These are phyloP conservation scores for Nemania bipapillata DNA, from an alignment of 2,329 filamentous ascomycete genomes.

Conservation along the genomic window DNA sequence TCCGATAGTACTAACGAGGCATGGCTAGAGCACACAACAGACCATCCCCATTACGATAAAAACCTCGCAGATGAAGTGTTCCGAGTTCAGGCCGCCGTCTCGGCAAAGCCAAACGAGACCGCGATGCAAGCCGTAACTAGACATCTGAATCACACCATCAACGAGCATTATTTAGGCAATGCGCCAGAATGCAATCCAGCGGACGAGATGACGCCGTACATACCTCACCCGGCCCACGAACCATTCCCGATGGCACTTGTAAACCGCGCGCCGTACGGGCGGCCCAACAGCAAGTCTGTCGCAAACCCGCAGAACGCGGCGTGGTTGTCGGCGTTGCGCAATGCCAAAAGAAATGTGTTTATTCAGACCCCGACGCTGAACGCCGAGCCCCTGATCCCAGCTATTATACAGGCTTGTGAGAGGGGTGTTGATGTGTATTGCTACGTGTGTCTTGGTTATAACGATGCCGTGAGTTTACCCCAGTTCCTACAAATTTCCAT, in stretches of 20 bases:
- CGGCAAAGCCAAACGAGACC: conserved; percentile 62
- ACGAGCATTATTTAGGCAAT: conserved; percentile 60
- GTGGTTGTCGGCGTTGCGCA: conserved; percentile 74
- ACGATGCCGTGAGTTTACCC: conserved; percentile 66
- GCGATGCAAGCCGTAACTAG: conserved; percentile 69
- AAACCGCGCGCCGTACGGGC: conserved; percentile 73
- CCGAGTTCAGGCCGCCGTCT: conserved; percentile 69
- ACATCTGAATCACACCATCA: conserved; percentile 72
- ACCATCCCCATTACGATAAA: conserved; percentile 71
- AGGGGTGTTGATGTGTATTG: conserved; percentile 74
- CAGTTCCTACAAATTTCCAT: conserved; percentile 14
- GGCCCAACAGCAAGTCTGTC: conserved; percentile 68
- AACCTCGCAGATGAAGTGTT: conserved; percentile 69
- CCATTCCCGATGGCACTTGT: conserved; percentile 78
- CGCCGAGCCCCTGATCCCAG: conserved; percentile 72
- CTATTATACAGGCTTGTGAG: conserved; percentile 71
- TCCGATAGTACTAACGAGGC: not conserved
- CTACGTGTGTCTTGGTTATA: conserved; percentile 82
- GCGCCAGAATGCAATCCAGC: conserved; percentile 64
- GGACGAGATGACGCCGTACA: conserved; percentile 73
- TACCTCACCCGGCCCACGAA: conserved; percentile 63
- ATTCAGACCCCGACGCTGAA: conserved; percentile 84
- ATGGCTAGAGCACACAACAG: conserved; percentile 64
- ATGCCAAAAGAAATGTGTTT: conserved; percentile 73
- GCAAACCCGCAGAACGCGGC: conserved; percentile 79